Percentiles rank a stretch among this genome's conserved stretches.
Conservation (phyloP, 306 rosid genomes). For the Luffa aegyptiaca region DNA sequence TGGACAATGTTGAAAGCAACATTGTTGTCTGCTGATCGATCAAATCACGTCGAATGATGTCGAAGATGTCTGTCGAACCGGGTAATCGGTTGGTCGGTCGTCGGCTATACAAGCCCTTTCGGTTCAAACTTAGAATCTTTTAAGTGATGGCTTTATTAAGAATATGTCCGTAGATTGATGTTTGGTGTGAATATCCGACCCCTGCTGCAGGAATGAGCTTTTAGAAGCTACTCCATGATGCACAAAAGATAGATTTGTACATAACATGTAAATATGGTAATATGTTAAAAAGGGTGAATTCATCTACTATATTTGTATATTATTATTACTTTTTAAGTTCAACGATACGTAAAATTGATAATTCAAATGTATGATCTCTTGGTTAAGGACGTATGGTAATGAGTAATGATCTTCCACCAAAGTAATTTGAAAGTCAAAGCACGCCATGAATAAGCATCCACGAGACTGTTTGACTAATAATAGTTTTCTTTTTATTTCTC, state of each 20-base stretch:
- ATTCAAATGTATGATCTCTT: no score
- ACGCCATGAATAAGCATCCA: background rate
- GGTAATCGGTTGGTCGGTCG: background rate
- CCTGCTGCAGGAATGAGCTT: background rate
- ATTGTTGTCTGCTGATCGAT: background rate
- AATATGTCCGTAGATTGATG: background rate
- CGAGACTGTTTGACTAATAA: no score
- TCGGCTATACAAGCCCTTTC: background rate
- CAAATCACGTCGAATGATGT: background rate
- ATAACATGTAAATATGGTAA: background rate
- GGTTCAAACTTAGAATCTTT: background rate
- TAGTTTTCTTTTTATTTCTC: no score
- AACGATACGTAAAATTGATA: no score
- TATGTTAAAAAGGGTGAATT: no score
- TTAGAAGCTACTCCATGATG: background rate
- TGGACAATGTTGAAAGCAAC: background rate
- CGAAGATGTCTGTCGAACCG: background rate
- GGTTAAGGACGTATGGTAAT: background rate
- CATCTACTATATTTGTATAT: no score
- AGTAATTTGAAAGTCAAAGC: no score
- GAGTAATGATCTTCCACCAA: background rate
- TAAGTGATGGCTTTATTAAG: background rate
- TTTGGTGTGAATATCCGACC: background rate
- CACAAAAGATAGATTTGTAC: background rate
- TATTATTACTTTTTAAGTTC: no score